A percentile compares a stretch with the other conserved stretches of the same genome.
phyloP scores from a whole-genome alignment of 2,329 filamentous ascomycete genomes.

The Diaporthe sp. region DNA sequence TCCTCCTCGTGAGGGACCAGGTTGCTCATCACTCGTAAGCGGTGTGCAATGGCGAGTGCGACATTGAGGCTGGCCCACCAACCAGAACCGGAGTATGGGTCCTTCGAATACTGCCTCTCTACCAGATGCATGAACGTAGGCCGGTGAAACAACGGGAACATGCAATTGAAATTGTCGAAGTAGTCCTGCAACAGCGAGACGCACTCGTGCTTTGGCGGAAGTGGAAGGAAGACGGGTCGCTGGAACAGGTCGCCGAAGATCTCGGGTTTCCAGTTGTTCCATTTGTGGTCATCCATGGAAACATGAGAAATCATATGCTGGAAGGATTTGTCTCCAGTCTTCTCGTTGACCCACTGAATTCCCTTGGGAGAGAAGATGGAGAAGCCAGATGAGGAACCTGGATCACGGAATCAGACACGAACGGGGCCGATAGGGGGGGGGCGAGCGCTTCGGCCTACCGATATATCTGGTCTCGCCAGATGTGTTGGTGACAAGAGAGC shows the following conservation, averaged over 20 bases:
- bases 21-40: conserved; percentile 95
- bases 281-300: conserved; percentile 93
- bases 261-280: conserved; percentile 98
- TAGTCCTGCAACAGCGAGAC: conserved; percentile 90
- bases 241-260: conserved; percentile 94
- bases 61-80: conserved; percentile 99
- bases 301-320: conserved; percentile 93
- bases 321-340: conserved; percentile 95
- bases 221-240: conserved; percentile 81
- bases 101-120: conserved; percentile 89
- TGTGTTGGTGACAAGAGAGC: conserved; percentile 94
- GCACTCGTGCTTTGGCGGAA: conserved; percentile 89
- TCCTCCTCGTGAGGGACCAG: conserved; percentile 91
- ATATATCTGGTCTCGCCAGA: conserved; percentile 96
- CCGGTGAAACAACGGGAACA: conserved; percentile 97
- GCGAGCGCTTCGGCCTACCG: conserved; percentile 64
- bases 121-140: conserved; percentile 98
- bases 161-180: conserved; percentile 99
- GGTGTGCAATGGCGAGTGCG: conserved; percentile 90
- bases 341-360: conserved; percentile 98
- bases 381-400: conserved; percentile 95
- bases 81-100: conserved; percentile 93
- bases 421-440: not conserved
- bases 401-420: conserved; percentile 19
- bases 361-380: conserved; percentile 99